phyloP scores from a whole-genome alignment of 495 filamentous ascomycete genomes.

The Podospora australis region DNA sequence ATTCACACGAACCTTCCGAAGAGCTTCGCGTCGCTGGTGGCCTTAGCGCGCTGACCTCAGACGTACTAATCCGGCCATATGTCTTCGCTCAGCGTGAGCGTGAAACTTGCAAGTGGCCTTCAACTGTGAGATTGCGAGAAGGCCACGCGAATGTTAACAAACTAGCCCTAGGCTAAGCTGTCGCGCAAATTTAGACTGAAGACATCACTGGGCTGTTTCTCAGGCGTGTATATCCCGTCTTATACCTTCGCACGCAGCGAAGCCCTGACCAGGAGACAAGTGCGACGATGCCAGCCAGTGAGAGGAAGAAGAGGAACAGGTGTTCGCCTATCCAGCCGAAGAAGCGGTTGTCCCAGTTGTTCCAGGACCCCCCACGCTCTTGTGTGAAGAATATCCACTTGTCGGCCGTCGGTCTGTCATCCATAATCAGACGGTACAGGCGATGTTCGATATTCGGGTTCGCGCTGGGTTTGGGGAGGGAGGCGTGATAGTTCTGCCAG shows the following conservation, averaged over 20 bases:
- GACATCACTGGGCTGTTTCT: too few species aligned
- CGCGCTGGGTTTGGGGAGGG: constrained; percentile 11
- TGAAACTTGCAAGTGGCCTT: too few species aligned
- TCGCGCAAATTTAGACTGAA: too few species aligned
- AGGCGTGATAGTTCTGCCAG: constrained; percentile 63
- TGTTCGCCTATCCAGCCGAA: constrained; percentile 32
- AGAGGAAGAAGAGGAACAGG: constrained; percentile 33
- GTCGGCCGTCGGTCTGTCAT: constrained; percentile 30
- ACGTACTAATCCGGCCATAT: too few species aligned
- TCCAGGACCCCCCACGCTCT: constrained; percentile 37
- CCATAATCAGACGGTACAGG: constrained; percentile 37
- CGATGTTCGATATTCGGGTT: constrained; percentile 16
- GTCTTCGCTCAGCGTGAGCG: too few species aligned
- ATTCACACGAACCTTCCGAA: too few species aligned
- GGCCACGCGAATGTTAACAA: too few species aligned
- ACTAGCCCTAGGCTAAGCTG: too few species aligned
- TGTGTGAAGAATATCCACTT: constrained; percentile 38
- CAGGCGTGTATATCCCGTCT: not conserved
- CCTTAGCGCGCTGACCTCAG: too few species aligned
- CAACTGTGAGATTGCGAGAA: too few species aligned
- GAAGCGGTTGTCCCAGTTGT: constrained; percentile 35
- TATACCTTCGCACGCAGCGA: constrained; percentile 5
- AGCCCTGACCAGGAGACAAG: constrained; percentile 6
- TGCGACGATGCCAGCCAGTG: constrained; percentile 2
- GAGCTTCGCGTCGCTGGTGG: too few species aligned